Evolutionary conservation across 768 basidiomycete genomes (phyloP).

Genomic region (Mycena sanguinolenta): DNA sequence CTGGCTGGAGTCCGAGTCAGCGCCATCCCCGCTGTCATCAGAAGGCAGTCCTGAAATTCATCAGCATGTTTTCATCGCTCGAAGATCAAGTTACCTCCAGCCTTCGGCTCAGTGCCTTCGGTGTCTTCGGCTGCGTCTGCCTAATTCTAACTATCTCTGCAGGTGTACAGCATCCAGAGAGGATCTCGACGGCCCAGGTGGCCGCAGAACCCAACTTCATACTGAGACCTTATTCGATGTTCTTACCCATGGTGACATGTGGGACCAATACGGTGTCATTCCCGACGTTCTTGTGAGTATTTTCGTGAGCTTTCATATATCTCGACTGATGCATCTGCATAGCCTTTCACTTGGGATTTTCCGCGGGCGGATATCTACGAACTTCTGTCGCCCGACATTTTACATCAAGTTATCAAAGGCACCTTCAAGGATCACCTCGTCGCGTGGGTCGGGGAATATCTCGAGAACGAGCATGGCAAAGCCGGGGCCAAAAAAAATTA

Average conservation of each 20-base stretch:
- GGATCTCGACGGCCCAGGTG: constrained; percentile 43
- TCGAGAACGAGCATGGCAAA: constrained; percentile 36
- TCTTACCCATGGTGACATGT: constrained; percentile 39
- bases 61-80: too few species aligned
- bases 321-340: constrained; percentile 26
- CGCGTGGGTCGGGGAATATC: constrained; percentile 46
- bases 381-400: constrained; percentile 46
- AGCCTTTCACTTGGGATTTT: constrained; percentile 53
- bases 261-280: constrained; percentile 50
- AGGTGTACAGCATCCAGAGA: constrained; percentile 43
- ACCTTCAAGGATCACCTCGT: constrained; percentile 52
- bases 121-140: not conserved
- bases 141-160: not conserved
- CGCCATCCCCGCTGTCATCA: not conserved
- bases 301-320: not conserved
- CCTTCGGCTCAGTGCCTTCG: not conserved
- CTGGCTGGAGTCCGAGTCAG: too few species aligned
- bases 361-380: constrained; percentile 53
- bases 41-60: not conserved
- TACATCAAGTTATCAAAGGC: constrained; percentile 46
- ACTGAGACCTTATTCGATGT: constrained; percentile 39
- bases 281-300: constrained; percentile 48
- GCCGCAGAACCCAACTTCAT: constrained; percentile 33
- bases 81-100: too few species aligned
- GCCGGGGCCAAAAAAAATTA: constrained; percentile 37